phyloP scores from a whole-genome alignment of 2,329 filamentous ascomycete species.

The Exophiala bonariae region DNA sequence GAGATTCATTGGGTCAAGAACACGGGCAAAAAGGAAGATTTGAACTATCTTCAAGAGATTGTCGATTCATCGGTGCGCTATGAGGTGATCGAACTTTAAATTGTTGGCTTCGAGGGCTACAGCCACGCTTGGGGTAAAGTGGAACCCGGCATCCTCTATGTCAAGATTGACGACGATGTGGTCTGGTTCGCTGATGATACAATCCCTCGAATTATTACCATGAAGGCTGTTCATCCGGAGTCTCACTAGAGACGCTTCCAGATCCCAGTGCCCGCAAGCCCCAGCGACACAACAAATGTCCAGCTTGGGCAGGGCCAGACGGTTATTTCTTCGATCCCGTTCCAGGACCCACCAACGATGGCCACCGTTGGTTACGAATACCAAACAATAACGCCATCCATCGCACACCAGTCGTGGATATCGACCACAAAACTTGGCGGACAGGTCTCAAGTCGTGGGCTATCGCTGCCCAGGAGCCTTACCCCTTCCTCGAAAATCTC shows the following conservation, averaged over 20 bases:
- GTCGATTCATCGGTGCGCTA: conserved; percentile 40
- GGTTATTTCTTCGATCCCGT: conserved; percentile 32
- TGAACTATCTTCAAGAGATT: conserved; percentile 43
- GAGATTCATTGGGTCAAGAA: conserved; percentile 48
- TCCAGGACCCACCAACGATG: conserved; percentile 38
- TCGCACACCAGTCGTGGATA: conserved; percentile 48
- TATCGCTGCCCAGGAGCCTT: conserved; percentile 34
- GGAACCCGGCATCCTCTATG: conserved; percentile 40
- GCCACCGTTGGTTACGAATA: conserved; percentile 52
- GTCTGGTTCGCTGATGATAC: conserved; percentile 45
- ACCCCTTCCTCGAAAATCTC: conserved; percentile 38
- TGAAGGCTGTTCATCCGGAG: conserved; percentile 52
- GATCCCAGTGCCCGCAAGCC: conserved; percentile 24
- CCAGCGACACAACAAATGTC: conserved; percentile 37
- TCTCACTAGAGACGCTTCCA: conserved; percentile 31
- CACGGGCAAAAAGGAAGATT: conserved; percentile 41
- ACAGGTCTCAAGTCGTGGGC: conserved; percentile 22
- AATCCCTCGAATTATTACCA: conserved; percentile 56
- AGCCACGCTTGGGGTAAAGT: conserved; percentile 30
- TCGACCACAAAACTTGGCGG: conserved; percentile 45
- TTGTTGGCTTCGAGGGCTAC: conserved; percentile 36
- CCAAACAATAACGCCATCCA: conserved; percentile 44
- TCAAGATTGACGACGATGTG: conserved; percentile 49
- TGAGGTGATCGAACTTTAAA: conserved; percentile 37
- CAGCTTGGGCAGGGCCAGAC: conserved; percentile 35